Conservation (phyloP, 73 alveolate genomes). For the Paramecium octaurelia region DNA sequence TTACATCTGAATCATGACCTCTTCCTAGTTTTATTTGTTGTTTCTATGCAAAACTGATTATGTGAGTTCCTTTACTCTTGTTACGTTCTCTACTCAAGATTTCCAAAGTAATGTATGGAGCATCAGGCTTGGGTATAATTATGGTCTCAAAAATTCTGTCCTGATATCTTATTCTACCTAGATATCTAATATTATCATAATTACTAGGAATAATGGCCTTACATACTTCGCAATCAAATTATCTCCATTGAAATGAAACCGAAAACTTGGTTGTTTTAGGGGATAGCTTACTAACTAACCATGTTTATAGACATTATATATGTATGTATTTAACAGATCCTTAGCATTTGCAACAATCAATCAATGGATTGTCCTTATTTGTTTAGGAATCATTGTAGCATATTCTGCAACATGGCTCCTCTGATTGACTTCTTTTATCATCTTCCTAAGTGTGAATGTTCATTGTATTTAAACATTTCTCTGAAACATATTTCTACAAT, state of each 20-base stretch:
- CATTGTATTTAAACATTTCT: not conserved
- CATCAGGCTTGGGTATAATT: conserved; percentile 60
- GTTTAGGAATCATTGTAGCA: conserved; percentile 41
- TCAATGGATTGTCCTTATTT: conserved; percentile 35
- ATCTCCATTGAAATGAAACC: conserved; percentile 76
- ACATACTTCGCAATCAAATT: conserved; percentile 94
- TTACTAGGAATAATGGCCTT: conserved; percentile 80
- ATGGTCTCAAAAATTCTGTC: conserved; percentile 58
- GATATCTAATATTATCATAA: not conserved
- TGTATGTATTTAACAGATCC: conserved; percentile 65
- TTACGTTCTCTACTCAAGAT: conserved; percentile 55
- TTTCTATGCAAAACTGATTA: conserved; percentile 58
- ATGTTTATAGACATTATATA: conserved; percentile 83
- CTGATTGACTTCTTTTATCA: not conserved
- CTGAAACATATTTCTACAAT: conserved; percentile 17
- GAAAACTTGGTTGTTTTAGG: conserved; percentile 73
- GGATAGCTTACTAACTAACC: conserved; percentile 80
- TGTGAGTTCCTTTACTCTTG: conserved; percentile 60
- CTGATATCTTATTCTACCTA: conserved; percentile 39
- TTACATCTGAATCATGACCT: conserved; percentile 72
- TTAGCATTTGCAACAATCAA: conserved; percentile 52
- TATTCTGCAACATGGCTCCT: conserved; percentile 11
- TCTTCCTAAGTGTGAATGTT: not conserved
- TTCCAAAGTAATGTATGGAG: conserved; percentile 63
- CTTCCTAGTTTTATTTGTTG: conserved; percentile 63